These are phyloP conservation scores for Solanum commersonii DNA, from an alignment of 257 asterid genomes.

Conservation along the genomic window DNA sequence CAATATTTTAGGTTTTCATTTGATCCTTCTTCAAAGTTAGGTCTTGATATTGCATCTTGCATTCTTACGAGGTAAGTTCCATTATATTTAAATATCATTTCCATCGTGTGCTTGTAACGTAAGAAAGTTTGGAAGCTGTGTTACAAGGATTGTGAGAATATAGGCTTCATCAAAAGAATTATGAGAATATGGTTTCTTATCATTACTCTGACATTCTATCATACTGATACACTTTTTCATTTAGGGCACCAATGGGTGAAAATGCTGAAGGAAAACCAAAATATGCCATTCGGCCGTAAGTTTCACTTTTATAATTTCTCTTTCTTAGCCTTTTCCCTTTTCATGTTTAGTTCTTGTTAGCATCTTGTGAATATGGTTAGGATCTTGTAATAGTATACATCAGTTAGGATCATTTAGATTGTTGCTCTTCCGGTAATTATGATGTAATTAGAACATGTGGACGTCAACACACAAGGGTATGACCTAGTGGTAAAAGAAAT, in stretches of 20 bases:
- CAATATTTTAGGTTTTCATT: conserved; percentile 67
- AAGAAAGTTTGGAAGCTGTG: background rate
- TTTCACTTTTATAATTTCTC: background rate
- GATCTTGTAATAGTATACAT: background rate
- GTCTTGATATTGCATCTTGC: conserved; percentile 95
- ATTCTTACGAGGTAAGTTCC: conserved; percentile 60
- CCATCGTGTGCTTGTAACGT: background rate
- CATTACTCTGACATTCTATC: background rate
- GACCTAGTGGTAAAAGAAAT: background rate
- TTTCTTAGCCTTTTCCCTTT: background rate
- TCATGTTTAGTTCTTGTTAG: background rate
- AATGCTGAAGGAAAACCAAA: conserved; percentile 87
- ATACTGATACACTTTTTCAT: background rate
- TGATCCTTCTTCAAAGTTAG: conserved; percentile 71
- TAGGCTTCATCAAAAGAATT: background rate
- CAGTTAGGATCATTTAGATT: background rate
- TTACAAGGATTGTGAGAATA: background rate
- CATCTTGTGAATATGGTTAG: background rate
- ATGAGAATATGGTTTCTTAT: background rate
- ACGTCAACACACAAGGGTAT: background rate
- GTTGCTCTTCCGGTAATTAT: background rate
- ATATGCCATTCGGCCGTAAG: conserved; percentile 93
- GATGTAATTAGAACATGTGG: background rate
- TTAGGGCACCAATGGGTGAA: conserved; percentile 76
- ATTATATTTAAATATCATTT: conserved; percentile 4